Conservation (phyloP, 2,329 filamentous ascomycete genomes). For the Passalora sequoiae region DNA sequence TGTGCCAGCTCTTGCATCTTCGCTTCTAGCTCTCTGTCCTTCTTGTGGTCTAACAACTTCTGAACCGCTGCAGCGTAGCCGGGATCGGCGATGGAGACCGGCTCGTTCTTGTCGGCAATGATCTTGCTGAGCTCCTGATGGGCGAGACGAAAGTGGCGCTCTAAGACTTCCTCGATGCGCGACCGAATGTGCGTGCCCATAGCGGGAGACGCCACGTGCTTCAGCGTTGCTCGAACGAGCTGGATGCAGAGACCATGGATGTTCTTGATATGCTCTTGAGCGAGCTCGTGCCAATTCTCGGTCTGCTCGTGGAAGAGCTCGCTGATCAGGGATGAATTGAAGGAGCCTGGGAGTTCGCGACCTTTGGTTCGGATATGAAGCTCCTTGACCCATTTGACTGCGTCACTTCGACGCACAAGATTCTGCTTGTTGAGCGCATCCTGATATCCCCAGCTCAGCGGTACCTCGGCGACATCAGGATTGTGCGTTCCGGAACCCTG, state of each 20-base stretch:
- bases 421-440: conserved; percentile 17
- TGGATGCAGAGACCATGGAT: conserved; percentile 33
- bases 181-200: conserved; percentile 37
- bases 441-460: conserved; percentile 12
- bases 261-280: conserved; percentile 33
- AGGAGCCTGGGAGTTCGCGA: conserved; percentile 56
- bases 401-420: conserved; percentile 34
- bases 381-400: conserved; percentile 56
- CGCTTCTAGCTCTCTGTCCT: conserved; percentile 14
- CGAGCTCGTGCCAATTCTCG: conserved; percentile 47
- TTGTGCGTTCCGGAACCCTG: conserved; percentile 16
- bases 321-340: conserved; percentile 54
- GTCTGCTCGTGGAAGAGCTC: conserved; percentile 59
- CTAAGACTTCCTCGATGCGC: conserved; percentile 41
- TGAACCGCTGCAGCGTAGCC: conserved; percentile 36
- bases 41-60: conserved; percentile 20
- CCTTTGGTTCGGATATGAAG: conserved; percentile 47
- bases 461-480: conserved; percentile 15
- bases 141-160: conserved; percentile 34
- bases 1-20: too few relatives aligned
- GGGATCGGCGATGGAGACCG: conserved; percentile 38
- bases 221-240: conserved; percentile 36
- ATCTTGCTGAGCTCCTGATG: conserved; percentile 43
- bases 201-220: conserved; percentile 30
- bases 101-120: conserved; percentile 41